Conservation (phyloP, 2,329 filamentous ascomycete genomes). For the Onygenales sp. region DNA sequence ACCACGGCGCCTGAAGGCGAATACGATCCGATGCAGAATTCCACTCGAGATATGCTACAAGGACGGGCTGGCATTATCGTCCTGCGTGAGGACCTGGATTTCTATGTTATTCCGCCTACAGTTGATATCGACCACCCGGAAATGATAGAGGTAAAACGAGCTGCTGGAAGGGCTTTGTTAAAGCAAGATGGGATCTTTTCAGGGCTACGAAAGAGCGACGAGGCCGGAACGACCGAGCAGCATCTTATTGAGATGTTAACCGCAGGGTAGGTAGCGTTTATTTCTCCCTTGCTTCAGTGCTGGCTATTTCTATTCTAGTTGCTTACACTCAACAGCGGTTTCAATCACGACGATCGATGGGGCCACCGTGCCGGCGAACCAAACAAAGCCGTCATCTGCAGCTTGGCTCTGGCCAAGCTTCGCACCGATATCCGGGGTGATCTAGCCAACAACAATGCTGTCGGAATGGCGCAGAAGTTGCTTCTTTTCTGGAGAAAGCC, state of each 20-base stretch:
- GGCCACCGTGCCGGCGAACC: conserved; percentile 95
- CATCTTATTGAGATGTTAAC: conserved; percentile 99
- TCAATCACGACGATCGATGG: conserved; percentile 92
- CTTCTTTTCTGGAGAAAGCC: conserved; percentile 97
- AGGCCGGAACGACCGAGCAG: conserved; percentile 91
- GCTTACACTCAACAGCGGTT: conserved; percentile 56
- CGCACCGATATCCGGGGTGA: conserved; percentile 82
- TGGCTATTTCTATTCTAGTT: neutral
- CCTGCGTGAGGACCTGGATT: conserved; percentile 88
- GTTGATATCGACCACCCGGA: conserved; percentile 75
- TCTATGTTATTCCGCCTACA: conserved; percentile 86
- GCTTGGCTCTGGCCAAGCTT: conserved; percentile 81
- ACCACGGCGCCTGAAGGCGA: conserved; percentile 52
- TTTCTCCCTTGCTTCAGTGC: neutral
- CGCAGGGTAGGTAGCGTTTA: conserved; percentile 61
- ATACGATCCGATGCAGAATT: conserved; percentile 61
- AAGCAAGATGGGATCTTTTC: conserved; percentile 93
- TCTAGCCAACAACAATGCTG: conserved; percentile 62
- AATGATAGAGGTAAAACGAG: conserved; percentile 94
- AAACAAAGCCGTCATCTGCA: conserved; percentile 97
- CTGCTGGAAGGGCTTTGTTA: conserved; percentile 76
- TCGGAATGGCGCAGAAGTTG: conserved; percentile 97
- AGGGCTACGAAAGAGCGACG: conserved; percentile 86
- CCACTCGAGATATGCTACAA: conserved; percentile 68
- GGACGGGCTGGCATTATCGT: conserved; percentile 94